Evolutionary conservation across 257 asterid species (phyloP).

Genomic region (Pogostemon cablin): DNA sequence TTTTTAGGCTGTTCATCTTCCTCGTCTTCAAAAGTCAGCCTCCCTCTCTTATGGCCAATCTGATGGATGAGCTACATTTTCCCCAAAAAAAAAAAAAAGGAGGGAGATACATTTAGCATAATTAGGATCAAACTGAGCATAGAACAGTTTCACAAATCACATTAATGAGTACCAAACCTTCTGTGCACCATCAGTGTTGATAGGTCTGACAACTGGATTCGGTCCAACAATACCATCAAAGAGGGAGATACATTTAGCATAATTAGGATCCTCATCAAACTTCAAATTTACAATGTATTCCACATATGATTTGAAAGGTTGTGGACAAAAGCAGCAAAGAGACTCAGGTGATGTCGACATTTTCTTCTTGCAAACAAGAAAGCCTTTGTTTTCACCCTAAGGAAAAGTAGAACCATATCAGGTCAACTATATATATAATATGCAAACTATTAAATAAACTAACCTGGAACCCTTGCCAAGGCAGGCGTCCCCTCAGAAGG

Average conservation of each 20-base stretch:
- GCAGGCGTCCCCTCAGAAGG: conserved; percentile 82
- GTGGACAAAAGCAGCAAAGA: conserved; percentile 74
- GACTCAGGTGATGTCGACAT: conserved; percentile 78
- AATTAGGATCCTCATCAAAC: conserved; percentile 87
- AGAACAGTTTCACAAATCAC: neutral
- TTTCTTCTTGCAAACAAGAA: conserved; percentile 85
- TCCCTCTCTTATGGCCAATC: conserved; percentile 86
- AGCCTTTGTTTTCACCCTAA: conserved; percentile 88
- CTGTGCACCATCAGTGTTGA: conserved; percentile 89
- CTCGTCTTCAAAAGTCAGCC: conserved; percentile 60
- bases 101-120: conserved; percentile 19
- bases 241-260: conserved; percentile 71
- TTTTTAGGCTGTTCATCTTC: conserved; percentile 83
- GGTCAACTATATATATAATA: neutral
- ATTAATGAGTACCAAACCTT: conserved; percentile 48
- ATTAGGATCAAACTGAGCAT: conserved; percentile 14
- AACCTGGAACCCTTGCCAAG: conserved; percentile 98
- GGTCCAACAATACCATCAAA: conserved; percentile 80
- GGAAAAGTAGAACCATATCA: conserved; percentile 27
- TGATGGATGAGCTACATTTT: conserved; percentile 58
- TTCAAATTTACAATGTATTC: conserved; percentile 77
- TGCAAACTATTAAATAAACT: conserved; percentile 22
- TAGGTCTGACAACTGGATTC: conserved; percentile 73
- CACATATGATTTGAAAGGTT: conserved; percentile 61
- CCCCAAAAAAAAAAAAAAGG: neutral